Base-by-base conservation (phyloP, 164 flowering plant genomes). In the Hamamelis virginiana region DNA sequence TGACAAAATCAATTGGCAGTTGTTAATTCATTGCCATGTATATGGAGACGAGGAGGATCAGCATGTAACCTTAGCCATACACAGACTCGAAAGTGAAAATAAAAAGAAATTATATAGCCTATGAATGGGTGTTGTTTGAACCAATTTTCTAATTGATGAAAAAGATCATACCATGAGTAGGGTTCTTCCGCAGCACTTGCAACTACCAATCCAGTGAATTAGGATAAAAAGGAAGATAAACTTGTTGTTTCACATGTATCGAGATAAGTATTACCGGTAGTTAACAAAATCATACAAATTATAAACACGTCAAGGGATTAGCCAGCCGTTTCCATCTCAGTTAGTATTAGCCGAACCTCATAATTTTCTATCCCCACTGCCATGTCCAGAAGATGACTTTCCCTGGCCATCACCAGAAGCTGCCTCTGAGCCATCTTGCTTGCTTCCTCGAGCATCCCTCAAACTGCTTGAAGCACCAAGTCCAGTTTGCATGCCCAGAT, bases 401-500 rank as follows among this genome's bases (percentile, higher is more conserved):
- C 76, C 75, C 14, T 74, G 75, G 27, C 55, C 69, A 12, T 73
- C 69, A 15, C 69, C 57, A 21, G 69, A 64, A 69, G 46, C 43
- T 10, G 68, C 69, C 41, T 69, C 75, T 8, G 72, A 68, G 33
- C 58, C 71, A 27, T 72, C 70, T 18, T 74, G 70, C 41, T 59
- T 74, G 73, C 60, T 66, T 64, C 79, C 75, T 47, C 62, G 62
- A 46, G 64, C 45, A 61, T 64, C 74, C 67, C 38, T 56, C 41
- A 67, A 50, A 67, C 59, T 66, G 23, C 66, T 44, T 21, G 70
- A 55, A 62, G 33, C 60, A 22, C 67, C 65, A 15, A 60, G 51
- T 19, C 75, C 78, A 67, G 50, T 33, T 26, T 58, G 74, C 46
- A 68, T 26, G 8, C 18, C 56, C 10, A 65, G 72, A 61, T 72